Percentiles rank a stretch among this genome's conserved stretches.
These are phyloP conservation scores for Thielaviopsis populi DNA, from an alignment of 2,329 filamentous ascomycete species.

Conservation along the genomic window DNA sequence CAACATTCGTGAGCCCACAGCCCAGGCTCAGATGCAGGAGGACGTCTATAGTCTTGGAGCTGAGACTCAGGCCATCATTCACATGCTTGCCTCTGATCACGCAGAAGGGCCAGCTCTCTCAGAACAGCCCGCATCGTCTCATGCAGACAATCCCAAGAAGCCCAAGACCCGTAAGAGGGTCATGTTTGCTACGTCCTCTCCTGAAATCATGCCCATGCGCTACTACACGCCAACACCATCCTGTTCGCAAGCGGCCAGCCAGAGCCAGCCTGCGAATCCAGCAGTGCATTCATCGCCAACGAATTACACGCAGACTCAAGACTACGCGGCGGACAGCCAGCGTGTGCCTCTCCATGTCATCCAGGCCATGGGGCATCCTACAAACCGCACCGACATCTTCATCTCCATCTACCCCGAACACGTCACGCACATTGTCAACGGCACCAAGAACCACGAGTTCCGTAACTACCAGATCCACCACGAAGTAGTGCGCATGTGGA, in stretches of 20 bases:
- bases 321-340: conserved; percentile 29
- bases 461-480: conserved; percentile 40
- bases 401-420: conserved; percentile 34
- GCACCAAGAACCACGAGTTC: conserved; percentile 40
- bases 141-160: not conserved
- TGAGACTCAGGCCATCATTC: conserved; percentile 21
- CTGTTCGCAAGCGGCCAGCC: conserved; percentile 4
- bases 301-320: not conserved
- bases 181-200: conserved; percentile 10
- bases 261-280: conserved; percentile 5
- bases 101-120: not conserved
- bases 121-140: not conserved
- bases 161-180: conserved; percentile 8
- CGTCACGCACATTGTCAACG: conserved; percentile 34
- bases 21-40: conserved; percentile 7
- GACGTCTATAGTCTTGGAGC: conserved; percentile 22
- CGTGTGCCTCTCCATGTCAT: conserved; percentile 36
- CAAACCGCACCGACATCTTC: conserved; percentile 38
- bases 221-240: conserved; percentile 14
- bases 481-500: conserved; percentile 45
- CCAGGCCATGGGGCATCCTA: conserved; percentile 33
- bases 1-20: not conserved
- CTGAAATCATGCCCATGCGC: conserved; percentile 12
- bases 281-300: conserved; percentile 6
- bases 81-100: conserved; percentile 2